Base-by-base conservation (phyloP, 169 alveolate genomes). In the Theileria parva region DNA sequence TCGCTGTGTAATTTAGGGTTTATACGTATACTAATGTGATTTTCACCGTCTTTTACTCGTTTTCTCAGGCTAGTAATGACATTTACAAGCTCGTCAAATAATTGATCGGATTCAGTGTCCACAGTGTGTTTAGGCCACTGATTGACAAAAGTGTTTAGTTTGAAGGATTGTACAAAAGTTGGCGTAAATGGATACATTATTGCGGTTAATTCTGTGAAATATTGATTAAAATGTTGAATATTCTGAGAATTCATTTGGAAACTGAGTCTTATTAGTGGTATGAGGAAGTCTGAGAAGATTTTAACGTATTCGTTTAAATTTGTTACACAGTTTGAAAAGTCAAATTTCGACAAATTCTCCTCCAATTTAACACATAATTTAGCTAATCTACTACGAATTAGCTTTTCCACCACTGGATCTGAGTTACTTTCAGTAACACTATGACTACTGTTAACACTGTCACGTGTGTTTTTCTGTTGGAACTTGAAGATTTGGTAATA, bases 141-240 rank as follows among this genome's bases (percentile, higher is more conserved):
- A 6, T 64, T 67, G 0, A 30, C 37, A 7, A 19, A 48, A 15
- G 37, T 28, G 12, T 55, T 67, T 51, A 83, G 34, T 1, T 77
- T 85, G 48, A 83, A 39, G 0, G 65, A 37, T 57, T 67, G 74
- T 19, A 78, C 44, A 13, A 78, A 61, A 17, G 60, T 73, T 4
- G 84, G 76, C 1, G 80, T 64, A 34, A 78, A 85, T 6, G 87
- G 81, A 61, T 34, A 68, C 72, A 77, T 27, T 13, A 77, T 19
- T n/a, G 72, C 15, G 8, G 51, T 3, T 50, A 85, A n/a, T 3
- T 44, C 34, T 0, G 5, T n/a, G 30, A 70, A 78, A n/a, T 67
- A 61, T 12, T 2, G 69, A 34, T 61, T 37, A 27, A 61, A 61
- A 27, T 61, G 69, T n/a, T 61, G 15, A n/a, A 25, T 27, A 9